phyloP scores from a whole-genome alignment of 192 early-diverging fungal species.

The Coemansia sp. region DNA sequence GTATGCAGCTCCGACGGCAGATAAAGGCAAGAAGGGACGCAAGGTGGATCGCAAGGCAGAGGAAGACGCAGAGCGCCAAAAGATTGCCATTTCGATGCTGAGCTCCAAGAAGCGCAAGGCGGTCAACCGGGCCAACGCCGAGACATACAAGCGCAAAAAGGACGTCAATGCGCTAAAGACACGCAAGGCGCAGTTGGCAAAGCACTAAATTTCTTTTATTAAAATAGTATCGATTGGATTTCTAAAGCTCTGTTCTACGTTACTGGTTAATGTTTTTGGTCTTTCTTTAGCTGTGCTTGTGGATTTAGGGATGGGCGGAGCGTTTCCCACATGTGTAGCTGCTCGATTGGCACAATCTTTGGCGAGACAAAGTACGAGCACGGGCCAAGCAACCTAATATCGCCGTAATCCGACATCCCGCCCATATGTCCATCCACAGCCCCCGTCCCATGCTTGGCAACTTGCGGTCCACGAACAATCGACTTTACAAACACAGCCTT shows the following conservation, averaged over 20 bases:
- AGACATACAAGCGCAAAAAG: conserved; percentile 40
- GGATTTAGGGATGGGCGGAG: neutral
- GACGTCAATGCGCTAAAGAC: conserved; percentile 37
- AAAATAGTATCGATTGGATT: neutral
- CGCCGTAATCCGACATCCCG: conserved; percentile 26
- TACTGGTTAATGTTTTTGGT: neutral
- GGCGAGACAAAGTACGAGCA: conserved; percentile 39
- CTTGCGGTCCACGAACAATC: conserved; percentile 22
- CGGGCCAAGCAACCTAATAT: conserved; percentile 33
- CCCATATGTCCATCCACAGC: neutral
- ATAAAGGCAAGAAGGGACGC: conserved; percentile 22
- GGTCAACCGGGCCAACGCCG: conserved; percentile 43
- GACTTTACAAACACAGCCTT: conserved; percentile 30
- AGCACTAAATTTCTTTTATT: conserved; percentile 3
- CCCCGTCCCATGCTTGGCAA: neutral
- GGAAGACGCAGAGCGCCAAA: conserved; percentile 54
- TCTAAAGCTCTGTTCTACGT: no score
- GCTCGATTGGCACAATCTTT: conserved; percentile 24
- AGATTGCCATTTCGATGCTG: conserved; percentile 55
- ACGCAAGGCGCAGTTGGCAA: conserved; percentile 32
- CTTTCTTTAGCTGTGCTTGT: neutral
- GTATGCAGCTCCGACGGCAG: neutral
- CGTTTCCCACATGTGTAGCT: conserved; percentile 27
- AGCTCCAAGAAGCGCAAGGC: conserved; percentile 56
- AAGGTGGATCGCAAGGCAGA: conserved; percentile 21